Evolutionary conservation across 257 asterid species (phyloP), one percentile per base, ranked within the genome.

Genomic region (Leonotis leonurus): DNA sequence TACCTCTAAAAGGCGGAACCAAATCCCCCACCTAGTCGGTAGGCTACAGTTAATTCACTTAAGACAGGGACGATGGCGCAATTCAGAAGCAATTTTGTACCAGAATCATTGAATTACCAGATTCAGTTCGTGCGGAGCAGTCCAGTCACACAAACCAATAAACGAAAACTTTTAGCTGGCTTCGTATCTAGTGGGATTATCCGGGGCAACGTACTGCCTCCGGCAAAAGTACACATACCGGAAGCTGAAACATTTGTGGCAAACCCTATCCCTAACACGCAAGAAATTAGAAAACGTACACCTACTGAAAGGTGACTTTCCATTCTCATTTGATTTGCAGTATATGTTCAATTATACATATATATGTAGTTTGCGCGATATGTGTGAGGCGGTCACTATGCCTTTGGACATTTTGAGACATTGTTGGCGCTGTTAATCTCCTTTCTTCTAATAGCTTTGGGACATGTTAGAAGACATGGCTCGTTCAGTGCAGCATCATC

Each of bases 181-280:
- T 92, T 92, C 60, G 95, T 92, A 68, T 77, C 99, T 37, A 97
- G 99, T 69, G 99, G 97, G 68, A 80, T 85, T n/a, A 92, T 92
- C 56, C 97, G 97, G 45, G 99, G 97, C 41, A 80, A 82, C 52
- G 35, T 16, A 51, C 14, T 75, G 62, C 77, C 72, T 52, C 73
- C 79, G 41, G 50, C 81, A 63, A 84, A 62, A 65, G 64, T 56
- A 26, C 67, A 65, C 68, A 80, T 75, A 65, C 70, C 81, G 5
- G 60, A 74, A 7, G 21, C 56, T 67, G 22, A 81, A 27, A 66
- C 85, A 69, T 64, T 82, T 27, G 63, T 78, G 20, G 22, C 86
- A 49, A 65, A 60, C 65, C 60, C 81, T 24, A 27, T 55, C 35
- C 75, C 72, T n/a, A 75, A 51, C 61, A 65, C 80, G 1, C 65